Conservation (phyloP, 1,284 basidiomycete species). For the Rhizoctonia solani region DNA sequence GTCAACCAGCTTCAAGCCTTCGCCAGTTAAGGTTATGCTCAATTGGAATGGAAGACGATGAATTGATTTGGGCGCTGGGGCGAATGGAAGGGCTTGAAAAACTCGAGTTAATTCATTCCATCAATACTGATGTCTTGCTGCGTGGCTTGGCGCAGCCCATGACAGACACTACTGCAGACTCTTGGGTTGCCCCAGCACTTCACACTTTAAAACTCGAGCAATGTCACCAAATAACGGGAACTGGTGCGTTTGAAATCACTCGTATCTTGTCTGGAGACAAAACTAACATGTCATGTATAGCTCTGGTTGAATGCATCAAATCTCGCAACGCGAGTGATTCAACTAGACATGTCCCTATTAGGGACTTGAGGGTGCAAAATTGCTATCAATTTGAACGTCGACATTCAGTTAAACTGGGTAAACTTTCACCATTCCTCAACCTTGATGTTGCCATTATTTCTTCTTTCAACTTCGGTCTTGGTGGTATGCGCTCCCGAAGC, state of each 20-base stretch:
- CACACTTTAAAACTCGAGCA: conserved; percentile 20
- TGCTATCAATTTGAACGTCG: conserved; percentile 34
- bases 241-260: conserved; percentile 13
- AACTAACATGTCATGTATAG: conserved; percentile 8
- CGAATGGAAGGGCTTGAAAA: conserved; percentile 26
- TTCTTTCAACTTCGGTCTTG: conserved; percentile 22
- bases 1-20: conserved; percentile 12
- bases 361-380: conserved; percentile 14
- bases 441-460: conserved; percentile 28
- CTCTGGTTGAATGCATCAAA: conserved; percentile 32
- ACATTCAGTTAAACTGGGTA: conserved; percentile 29
- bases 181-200: conserved; percentile 21
- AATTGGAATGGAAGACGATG: conserved; percentile 30
- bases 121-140: conserved; percentile 25
- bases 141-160: conserved; percentile 17
- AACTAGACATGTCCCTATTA: not conserved
- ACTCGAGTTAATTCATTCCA: conserved; percentile 18
- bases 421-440: conserved; percentile 13
- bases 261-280: not conserved
- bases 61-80: conserved; percentile 25
- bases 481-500: conserved; percentile 33
- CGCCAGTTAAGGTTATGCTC: conserved; percentile 24
- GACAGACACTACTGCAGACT: not conserved
- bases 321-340: conserved; percentile 24
- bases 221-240: conserved; percentile 32